A percentile compares a stretch with the other conserved stretches of the same genome.
phyloP scores from a whole-genome alignment of 352 stramenopile genomes.

The Peronosclerospora sorghi region DNA sequence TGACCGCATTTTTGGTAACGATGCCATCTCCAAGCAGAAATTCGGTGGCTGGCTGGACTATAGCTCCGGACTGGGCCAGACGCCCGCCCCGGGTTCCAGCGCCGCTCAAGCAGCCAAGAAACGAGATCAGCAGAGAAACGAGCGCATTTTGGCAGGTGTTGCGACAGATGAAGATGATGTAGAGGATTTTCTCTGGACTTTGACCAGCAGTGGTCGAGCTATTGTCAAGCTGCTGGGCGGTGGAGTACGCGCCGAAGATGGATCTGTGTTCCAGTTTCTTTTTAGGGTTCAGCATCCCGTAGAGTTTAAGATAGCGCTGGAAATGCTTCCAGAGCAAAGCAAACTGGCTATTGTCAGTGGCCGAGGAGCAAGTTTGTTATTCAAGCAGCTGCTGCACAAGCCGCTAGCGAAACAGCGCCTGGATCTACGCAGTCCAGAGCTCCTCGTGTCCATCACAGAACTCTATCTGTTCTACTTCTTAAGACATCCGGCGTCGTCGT shows the following conservation, averaged over 20 bases:
- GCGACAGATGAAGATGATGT: constrained; percentile 44
- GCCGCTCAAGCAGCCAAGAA: constrained; percentile 14
- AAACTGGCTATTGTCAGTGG: constrained; percentile 66
- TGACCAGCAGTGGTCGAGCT: constrained; percentile 39
- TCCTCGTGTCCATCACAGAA: constrained; percentile 78
- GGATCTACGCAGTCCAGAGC: constrained; percentile 59
- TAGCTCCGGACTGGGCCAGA: constrained; percentile 33
- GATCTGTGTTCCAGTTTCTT: constrained; percentile 72
- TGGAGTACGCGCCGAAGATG: constrained; percentile 46
- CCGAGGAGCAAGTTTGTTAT: constrained; percentile 53
- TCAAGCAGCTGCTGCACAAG: constrained; percentile 79
- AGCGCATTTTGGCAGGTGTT: constrained; percentile 25
- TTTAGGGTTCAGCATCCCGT: constrained; percentile 66
- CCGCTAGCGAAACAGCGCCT: constrained; percentile 66
- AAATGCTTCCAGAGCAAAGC: constrained; percentile 71
- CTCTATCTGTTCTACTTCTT: constrained; percentile 82
- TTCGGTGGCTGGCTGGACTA: constrained; percentile 79
- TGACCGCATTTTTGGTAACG: constrained; percentile 64
- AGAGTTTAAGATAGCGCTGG: constrained; percentile 71
- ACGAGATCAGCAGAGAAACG: constrained; percentile 29
- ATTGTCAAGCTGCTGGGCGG: constrained; percentile 50
- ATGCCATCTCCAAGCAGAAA: constrained; percentile 69
- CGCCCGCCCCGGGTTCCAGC: constrained; percentile 7
- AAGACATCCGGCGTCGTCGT: constrained; percentile 58
- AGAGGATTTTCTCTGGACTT: constrained; percentile 35